These are phyloP conservation scores for Cucumis cinereus DNA, from an alignment of 306 rosid species.

Conservation along the genomic window DNA sequence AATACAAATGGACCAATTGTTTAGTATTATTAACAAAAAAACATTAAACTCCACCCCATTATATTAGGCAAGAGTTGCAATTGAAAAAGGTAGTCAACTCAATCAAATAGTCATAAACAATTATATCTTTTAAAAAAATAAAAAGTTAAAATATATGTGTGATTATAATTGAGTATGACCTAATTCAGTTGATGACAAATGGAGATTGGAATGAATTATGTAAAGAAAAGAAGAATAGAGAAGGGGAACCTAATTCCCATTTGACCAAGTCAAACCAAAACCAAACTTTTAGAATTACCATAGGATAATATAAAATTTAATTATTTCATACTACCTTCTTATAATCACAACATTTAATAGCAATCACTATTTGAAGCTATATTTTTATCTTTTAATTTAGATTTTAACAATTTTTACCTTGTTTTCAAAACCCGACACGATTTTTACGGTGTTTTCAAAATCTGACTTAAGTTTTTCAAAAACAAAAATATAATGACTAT, in stretches of 20 bases:
- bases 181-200: neutral
- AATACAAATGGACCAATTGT: neutral
- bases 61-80: neutral
- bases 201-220: neutral
- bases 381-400: too few relatives aligned
- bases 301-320: too few relatives aligned
- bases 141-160: neutral
- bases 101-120: neutral
- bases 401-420: too few relatives aligned
- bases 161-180: neutral
- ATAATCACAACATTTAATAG: too few relatives aligned
- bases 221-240: neutral
- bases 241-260: neutral
- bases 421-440: too few relatives aligned
- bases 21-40: neutral
- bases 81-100: neutral
- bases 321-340: too few relatives aligned
- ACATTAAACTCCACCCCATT: neutral
- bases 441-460: too few relatives aligned
- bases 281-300: too few relatives aligned
- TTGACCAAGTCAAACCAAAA: neutral
- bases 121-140: neutral
- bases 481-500: too few relatives aligned
- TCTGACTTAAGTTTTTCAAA: too few relatives aligned
- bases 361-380: too few relatives aligned